phyloP scores from a whole-genome alignment of 2,329 filamentous ascomycete species.

The Rutstroemia sp. region DNA sequence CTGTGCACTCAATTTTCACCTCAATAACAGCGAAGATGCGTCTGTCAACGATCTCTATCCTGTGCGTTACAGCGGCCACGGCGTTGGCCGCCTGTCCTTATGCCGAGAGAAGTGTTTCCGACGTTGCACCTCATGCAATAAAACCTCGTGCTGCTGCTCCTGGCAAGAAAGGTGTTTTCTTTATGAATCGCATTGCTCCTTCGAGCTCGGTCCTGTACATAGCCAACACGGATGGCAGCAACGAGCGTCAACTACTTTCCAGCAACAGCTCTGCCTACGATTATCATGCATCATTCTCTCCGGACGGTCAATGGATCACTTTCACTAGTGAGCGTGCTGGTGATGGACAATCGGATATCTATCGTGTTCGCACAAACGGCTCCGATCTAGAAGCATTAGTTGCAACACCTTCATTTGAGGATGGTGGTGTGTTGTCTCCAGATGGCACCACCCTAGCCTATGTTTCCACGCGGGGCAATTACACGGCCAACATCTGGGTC shows the following conservation, averaged over 20 bases:
- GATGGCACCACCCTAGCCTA: constrained; percentile 33
- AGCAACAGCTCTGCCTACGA: constrained; percentile 28
- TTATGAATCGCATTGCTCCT: constrained; percentile 34
- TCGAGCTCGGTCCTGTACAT: constrained; percentile 25
- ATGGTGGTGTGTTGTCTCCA: constrained; percentile 32
- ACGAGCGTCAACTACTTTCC: constrained; percentile 31
- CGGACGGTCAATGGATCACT: constrained; percentile 34
- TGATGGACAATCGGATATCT: constrained; percentile 36
- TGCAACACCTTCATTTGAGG: constrained; percentile 32
- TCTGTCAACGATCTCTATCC: not conserved
- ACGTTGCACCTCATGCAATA: not conserved
- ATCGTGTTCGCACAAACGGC: constrained; percentile 32
- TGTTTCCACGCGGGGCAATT: constrained; percentile 33
- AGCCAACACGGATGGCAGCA: constrained; percentile 34
- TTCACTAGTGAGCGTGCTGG: constrained; percentile 37
- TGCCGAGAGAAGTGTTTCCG: not conserved
- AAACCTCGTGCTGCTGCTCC: not conserved
- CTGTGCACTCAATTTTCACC: not conserved
- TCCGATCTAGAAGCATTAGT: constrained; percentile 31
- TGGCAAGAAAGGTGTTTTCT: constrained; percentile 10
- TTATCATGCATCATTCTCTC: constrained; percentile 32
- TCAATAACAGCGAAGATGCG: not conserved
- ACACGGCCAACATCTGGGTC: constrained; percentile 35
- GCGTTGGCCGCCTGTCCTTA: not conserved
- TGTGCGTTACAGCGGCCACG: not conserved